These are phyloP conservation scores for Solanum tarijense DNA, from an alignment of 257 asterid species.

Conservation along the genomic window DNA sequence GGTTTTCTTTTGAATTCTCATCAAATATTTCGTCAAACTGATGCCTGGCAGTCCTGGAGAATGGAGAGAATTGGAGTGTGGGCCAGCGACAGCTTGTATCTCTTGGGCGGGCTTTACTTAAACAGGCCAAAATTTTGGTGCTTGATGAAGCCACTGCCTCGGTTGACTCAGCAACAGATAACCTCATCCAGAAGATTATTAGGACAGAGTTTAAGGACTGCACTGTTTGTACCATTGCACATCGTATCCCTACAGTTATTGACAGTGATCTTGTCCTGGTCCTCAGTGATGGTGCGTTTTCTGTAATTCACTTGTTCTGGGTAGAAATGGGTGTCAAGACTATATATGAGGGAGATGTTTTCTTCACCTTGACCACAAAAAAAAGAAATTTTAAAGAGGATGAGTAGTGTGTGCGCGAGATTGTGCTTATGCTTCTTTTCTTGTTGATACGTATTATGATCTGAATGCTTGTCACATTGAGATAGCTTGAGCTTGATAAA, in stretches of 20 bases:
- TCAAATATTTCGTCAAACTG: neutral
- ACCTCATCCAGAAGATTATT: constrained; percentile 87
- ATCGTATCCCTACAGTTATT: constrained; percentile 94
- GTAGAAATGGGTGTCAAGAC: neutral
- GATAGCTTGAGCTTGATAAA: neutral
- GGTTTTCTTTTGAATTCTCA: neutral
- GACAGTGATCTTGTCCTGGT: constrained; percentile 94
- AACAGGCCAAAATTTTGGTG: constrained; percentile 83
- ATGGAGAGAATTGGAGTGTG: constrained; percentile 96
- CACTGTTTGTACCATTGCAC: constrained; percentile 94
- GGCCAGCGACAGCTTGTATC: constrained; percentile 95
- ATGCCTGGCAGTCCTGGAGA: constrained; percentile 52
- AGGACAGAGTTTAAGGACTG: constrained; percentile 79
- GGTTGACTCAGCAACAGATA: constrained; percentile 96
- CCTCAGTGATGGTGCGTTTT: constrained; percentile 78
- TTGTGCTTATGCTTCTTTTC: neutral
- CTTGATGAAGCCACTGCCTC: constrained; percentile 98
- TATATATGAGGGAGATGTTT: neutral
- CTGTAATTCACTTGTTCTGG: neutral
- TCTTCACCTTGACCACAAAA: neutral
- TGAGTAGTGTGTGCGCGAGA: neutral
- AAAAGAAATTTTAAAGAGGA: neutral
- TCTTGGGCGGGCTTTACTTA: constrained; percentile 87
- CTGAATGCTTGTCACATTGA: neutral
- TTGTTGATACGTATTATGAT: neutral